These are phyloP conservation scores for Amniculicola lignicola DNA, from an alignment of 495 filamentous ascomycete genomes.

Conservation along the genomic window DNA sequence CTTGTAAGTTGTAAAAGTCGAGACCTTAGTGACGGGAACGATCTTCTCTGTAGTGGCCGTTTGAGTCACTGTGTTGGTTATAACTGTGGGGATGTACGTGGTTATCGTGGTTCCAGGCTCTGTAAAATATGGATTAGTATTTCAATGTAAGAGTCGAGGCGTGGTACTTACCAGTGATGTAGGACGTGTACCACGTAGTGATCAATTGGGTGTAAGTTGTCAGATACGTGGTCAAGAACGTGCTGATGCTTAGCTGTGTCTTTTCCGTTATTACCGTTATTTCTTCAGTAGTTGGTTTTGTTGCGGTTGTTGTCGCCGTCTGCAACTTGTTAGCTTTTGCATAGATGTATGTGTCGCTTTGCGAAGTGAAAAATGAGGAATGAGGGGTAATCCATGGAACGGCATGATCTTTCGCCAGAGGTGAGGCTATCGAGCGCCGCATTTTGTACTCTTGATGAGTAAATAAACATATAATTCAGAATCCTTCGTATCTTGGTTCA, in stretches of 20 bases:
- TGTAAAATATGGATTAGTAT: background rate
- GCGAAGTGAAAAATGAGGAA: no score
- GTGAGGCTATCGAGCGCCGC: no score
- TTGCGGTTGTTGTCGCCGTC: background rate
- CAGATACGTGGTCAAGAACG: background rate
- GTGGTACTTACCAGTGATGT: background rate
- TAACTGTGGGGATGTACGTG: background rate
- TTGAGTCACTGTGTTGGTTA: background rate
- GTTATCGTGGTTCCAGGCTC: constrained; percentile 4
- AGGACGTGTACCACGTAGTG: background rate
- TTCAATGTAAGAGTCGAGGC: no score
- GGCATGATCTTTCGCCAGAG: no score
- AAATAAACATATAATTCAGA: no score
- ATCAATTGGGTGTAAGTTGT: background rate
- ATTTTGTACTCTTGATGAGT: no score
- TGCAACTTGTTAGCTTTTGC: no score
- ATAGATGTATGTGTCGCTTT: no score
- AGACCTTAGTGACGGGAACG: no score
- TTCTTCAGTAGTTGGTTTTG: background rate
- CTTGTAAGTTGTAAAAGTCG: no score
- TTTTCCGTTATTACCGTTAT: background rate
- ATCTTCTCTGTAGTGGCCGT: background rate
- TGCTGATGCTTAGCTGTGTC: constrained; percentile 5
- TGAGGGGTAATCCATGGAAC: no score
- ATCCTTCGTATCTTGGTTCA: no score